Evolutionary conservation across 139 green algal genomes (phyloP).

Genomic region (Gonium pectorale): DNA sequence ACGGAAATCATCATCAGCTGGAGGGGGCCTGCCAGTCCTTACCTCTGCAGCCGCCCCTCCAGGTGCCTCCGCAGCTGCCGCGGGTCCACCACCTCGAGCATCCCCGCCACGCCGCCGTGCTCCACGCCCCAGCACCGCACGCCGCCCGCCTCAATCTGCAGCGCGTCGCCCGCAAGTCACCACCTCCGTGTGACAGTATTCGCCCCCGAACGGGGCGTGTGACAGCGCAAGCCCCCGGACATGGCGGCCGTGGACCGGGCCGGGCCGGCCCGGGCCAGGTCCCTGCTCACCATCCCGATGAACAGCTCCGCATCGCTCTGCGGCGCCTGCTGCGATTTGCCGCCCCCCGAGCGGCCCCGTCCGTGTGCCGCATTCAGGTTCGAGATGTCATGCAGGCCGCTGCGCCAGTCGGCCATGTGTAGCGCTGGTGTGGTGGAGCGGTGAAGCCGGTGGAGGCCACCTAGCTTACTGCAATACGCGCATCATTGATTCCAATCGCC

Average conservation of each 20-base stretch:
- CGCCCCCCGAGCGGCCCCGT: neutral
- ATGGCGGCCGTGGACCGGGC: no score
- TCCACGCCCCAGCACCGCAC: neutral
- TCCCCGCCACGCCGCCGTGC: neutral
- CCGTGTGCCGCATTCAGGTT: neutral
- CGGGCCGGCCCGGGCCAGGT: neutral
- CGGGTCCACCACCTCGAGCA: constrained; percentile 38
- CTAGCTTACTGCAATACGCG: no score
- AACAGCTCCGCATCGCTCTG: neutral
- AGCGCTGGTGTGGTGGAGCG: no score
- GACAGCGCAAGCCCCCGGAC: no score
- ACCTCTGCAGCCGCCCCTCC: constrained; percentile 37
- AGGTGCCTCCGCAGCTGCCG: constrained; percentile 35
- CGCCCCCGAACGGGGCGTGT: neutral
- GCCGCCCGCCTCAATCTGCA: constrained; percentile 5
- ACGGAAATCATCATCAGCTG: neutral
- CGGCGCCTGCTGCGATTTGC: neutral
- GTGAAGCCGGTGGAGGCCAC: no score
- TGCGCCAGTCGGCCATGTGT: no score
- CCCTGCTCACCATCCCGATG: neutral
- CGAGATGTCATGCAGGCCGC: constrained; percentile 13
- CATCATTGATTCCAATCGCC: no score
- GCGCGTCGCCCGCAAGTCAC: neutral
- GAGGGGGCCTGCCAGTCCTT: neutral
- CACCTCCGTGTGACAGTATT: no score